Evolutionary conservation across 2,329 filamentous ascomycete species (phyloP), one percentile per base, ranked within the genome.

Genomic region (Juglanconis sp.): DNA sequence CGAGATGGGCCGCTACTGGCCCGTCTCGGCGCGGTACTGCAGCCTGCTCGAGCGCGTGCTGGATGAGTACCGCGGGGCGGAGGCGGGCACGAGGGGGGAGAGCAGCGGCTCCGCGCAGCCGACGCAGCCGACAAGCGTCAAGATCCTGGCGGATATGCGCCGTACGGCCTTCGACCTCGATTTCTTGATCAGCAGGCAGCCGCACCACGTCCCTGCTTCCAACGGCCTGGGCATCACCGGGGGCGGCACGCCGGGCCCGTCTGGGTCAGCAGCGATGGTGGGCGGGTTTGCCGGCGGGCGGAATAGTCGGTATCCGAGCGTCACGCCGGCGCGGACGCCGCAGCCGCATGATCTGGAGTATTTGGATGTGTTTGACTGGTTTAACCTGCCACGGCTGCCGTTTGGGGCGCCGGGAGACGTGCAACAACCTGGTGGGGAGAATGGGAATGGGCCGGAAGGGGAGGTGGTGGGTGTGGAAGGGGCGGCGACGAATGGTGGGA

Each of bases 321-420:
- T 79, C 30, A 87, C 87, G 0, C 85, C 87, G 1, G 82, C 84
- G 1, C 83, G 86, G 64, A 89, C 87, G 35, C 90, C 91, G 1
- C 89, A 87, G 9, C 84, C 89, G 1, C 91, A 95, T 66, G 92
- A 96, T 69, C 79, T 96, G 3, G 93, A 96, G 71, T 96, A 96
- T 70, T 79, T 96, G 3, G 92, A 96, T 68, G 90, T 96, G 0
- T 96, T 97, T 71, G 91, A 95, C 67, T 96, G 96, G 71, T 97
- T 96, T 80, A 96, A 96, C 70, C 87, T 96, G 59, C 93, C 93
- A 1, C 80, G 92, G 17, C 77, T 96, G 31, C 82, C 84, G 0
- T 73, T 82, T 30, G 76, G 76, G 35, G 73, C 76, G 11, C 65
- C 69, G 34, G 66, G 60, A 57, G 74, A 71, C 66, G 66, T 35